Evolutionary conservation across 371 early-diverging fungal genomes (phyloP), one percentile per base, ranked within the genome.

Genomic region (Rhizopus delemar): DNA sequence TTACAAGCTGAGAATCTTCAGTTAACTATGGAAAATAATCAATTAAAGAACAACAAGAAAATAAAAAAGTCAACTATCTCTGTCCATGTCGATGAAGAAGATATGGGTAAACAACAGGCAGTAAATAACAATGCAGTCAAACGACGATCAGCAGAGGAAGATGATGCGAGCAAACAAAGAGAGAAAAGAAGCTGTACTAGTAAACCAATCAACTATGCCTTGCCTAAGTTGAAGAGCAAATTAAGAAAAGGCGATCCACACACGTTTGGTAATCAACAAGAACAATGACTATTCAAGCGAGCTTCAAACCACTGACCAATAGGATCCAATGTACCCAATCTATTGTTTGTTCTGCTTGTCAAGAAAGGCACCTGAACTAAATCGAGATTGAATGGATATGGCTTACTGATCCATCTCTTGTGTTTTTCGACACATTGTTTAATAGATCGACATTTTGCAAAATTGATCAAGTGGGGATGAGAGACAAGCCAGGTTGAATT

Each of bases 161-260:
- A 9, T 9, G 12, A 12, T 9, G 39, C 39, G 12, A 39, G 39
- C 2, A 9, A 12, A 9, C 12, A 9, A 12, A 51, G 35, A 15
- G 29, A 43, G 4, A 52, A 35, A 29, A 43, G 57, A 15, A 54
- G 56, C 7, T 39, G 56, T n/a, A 54, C 36, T 12, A 48, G 15
- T 5, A 64, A 56, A 33, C 34, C 58, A 8, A 46, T 64, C n/a
- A 64, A 32, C n/a, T 64, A 64, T 29, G 31, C 34, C 46, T 46
- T 59, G 51, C 65, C 65, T 6, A 59, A 43, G 13, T 16, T 43
- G 15, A 64, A 59, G 31, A 28, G 46, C 31, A 64, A 64, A 64
- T 34, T 64, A 46, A 38, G 65, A 46, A 64, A 64, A 56, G 65
- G 65, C 0, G 65, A 64, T 59, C 65, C 65, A 3, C 45, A 46